phyloP scores from a whole-genome alignment of 2,329 filamentous ascomycete genomes.

The Claviceps capensis region DNA sequence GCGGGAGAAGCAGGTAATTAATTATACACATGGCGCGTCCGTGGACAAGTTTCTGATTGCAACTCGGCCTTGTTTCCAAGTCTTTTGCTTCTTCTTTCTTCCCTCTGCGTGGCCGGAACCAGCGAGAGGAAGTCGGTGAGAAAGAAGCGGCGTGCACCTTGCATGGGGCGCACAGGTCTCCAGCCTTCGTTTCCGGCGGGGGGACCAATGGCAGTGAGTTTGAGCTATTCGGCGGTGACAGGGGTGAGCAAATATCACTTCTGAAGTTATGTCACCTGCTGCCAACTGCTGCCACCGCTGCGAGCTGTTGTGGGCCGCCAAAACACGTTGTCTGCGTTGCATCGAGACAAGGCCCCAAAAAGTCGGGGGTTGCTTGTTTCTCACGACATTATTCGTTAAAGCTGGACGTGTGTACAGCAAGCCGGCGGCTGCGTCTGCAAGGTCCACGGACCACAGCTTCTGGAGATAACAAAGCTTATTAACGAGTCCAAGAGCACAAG shows the following conservation, averaged over 20 bases:
- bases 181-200: constrained; percentile 1
- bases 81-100: constrained; percentile 1
- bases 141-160: constrained; percentile 4
- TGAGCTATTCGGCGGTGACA: constrained; percentile 10
- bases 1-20: background rate
- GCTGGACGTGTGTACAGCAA: background rate
- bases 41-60: background rate
- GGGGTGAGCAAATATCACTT: constrained; percentile 1
- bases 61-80: background rate
- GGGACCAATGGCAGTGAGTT: constrained; percentile 9
- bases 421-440: background rate
- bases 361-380: background rate
- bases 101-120: background rate
- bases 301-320: constrained; percentile 4
- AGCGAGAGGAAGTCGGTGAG: constrained; percentile 5
- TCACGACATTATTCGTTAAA: background rate
- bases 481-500: background rate
- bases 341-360: background rate
- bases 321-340: constrained; percentile 5
- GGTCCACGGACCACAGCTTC: background rate
- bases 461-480: background rate
- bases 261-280: background rate
- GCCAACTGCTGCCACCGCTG: constrained; percentile 1
- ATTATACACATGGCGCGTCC: background rate
- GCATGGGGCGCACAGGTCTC: constrained; percentile 2